Percentiles rank a stretch among this genome's conserved stretches.
phyloP scores from a whole-genome alignment of 2,329 filamentous ascomycete genomes.

The Hymenoscyphus salicellus region DNA sequence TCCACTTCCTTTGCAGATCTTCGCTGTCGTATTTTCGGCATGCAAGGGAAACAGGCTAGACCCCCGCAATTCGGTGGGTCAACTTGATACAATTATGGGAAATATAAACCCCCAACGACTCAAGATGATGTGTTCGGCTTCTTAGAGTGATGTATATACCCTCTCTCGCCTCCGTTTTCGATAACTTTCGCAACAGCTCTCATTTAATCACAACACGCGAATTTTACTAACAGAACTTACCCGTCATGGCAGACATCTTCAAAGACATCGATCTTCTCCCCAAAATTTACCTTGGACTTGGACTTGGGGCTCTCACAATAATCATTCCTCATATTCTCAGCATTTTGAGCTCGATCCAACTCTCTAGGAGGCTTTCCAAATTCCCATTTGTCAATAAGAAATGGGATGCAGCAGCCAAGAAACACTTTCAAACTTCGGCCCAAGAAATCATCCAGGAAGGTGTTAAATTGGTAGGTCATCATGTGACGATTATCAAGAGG shows the following conservation, averaged over 20 bases:
- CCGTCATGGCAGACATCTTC: neutral
- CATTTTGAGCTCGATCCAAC: neutral
- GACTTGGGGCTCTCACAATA: neutral
- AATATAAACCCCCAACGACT: neutral
- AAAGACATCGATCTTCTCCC: neutral
- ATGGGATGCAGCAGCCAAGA: slow-evolving; percentile 18
- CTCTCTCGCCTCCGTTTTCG: neutral
- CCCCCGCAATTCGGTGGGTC: neutral
- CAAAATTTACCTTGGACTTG: slow-evolving; percentile 4
- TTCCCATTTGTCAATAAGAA: slow-evolving; percentile 16
- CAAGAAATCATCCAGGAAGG: slow-evolving; percentile 11
- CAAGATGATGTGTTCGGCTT: neutral
- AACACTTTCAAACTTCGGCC: slow-evolving; percentile 9
- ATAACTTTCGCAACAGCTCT: neutral
- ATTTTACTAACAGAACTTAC: neutral
- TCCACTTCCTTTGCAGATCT: neutral
- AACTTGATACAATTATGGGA: neutral
- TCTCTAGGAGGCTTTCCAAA: slow-evolving; percentile 10
- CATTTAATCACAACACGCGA: neutral
- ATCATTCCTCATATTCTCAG: slow-evolving; percentile 2
- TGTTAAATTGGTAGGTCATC: slow-evolving; percentile 4
- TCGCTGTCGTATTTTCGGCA: neutral
- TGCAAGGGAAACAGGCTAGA: neutral
- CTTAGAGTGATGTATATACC: neutral
- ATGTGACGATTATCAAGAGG: neutral